Percentiles rank a stretch among this genome's conserved stretches.
These are phyloP conservation scores for Ehretia macrophylla DNA, from an alignment of 257 asterid species.

Conservation along the genomic window DNA sequence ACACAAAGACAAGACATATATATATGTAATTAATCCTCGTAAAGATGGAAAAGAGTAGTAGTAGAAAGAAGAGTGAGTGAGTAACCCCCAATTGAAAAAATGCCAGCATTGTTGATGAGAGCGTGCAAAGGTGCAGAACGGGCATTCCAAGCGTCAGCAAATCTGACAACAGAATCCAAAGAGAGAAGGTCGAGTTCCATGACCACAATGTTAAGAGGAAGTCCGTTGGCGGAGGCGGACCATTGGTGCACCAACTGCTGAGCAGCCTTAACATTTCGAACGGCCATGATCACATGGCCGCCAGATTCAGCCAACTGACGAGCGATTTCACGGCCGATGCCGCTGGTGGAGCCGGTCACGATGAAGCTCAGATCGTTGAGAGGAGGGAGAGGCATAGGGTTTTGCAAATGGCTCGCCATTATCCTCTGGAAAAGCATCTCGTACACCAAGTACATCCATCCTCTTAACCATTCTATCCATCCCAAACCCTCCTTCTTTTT, in stretches of 20 bases:
- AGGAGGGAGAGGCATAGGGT: constrained; percentile 88
- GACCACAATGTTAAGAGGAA: constrained; percentile 90
- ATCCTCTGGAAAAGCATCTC: constrained; percentile 95
- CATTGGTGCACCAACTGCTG: constrained; percentile 67
- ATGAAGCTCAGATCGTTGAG: constrained; percentile 68
- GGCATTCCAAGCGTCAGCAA: constrained; percentile 83
- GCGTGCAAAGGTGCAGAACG: constrained; percentile 69
- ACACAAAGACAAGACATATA: constrained; percentile 8
- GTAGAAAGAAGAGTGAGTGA: too few relatives aligned
- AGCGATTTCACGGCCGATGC: constrained; percentile 93
- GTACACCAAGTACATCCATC: constrained; percentile 60
- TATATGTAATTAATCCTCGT: not conserved
- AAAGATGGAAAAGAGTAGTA: too few relatives aligned
- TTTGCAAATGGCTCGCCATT: constrained; percentile 73
- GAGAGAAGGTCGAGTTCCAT: constrained; percentile 96
- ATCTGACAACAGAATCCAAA: constrained; percentile 78
- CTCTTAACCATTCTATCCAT: constrained; percentile 88
- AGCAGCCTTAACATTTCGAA: constrained; percentile 72
- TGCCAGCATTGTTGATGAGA: constrained; percentile 91
- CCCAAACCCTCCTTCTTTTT: constrained; percentile 62
- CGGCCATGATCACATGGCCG: constrained; percentile 96
- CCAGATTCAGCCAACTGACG: constrained; percentile 97
- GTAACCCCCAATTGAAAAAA: constrained; percentile 91
- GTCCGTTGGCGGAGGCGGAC: constrained; percentile 75
- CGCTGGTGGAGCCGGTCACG: constrained; percentile 96